Conservation (phyloP, 2,329 filamentous ascomycete genomes). For the Ophiostoma quercus region DNA sequence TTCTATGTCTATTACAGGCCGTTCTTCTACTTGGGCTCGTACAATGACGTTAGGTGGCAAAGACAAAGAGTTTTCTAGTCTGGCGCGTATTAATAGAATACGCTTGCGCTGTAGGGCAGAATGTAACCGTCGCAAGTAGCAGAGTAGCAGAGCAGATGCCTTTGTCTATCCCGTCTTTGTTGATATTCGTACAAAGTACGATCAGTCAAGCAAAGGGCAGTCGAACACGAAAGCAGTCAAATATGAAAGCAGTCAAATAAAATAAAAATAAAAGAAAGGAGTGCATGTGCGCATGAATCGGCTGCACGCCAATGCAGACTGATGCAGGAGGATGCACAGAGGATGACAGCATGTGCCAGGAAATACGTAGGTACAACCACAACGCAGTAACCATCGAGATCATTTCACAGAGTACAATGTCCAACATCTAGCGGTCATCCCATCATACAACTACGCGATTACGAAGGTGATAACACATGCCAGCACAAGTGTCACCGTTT, state of each 20-base stretch:
- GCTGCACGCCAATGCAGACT: too few species aligned
- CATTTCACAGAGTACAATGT: neutral
- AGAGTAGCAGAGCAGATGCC: neutral
- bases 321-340: neutral
- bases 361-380: neutral
- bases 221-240: too few species aligned
- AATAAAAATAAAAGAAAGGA: too few species aligned
- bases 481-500: neutral
- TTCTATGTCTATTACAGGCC: neutral
- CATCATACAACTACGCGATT: neutral
- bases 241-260: too few species aligned
- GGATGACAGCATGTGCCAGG: neutral
- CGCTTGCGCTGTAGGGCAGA: neutral
- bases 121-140: neutral
- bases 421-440: neutral
- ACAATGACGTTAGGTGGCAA: slow-evolving; percentile 3
- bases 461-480: neutral
- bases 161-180: neutral
- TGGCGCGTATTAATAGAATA: slow-evolving; percentile 1
- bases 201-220: too few species aligned
- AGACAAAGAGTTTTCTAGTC: neutral
- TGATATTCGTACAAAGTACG: neutral
- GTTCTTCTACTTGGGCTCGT: neutral
- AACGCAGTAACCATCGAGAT: neutral
- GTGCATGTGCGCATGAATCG: too few species aligned